Evolutionary conservation across 176 grass and related monocot genomes (phyloP).

Genomic region (Oryza officinalis): DNA sequence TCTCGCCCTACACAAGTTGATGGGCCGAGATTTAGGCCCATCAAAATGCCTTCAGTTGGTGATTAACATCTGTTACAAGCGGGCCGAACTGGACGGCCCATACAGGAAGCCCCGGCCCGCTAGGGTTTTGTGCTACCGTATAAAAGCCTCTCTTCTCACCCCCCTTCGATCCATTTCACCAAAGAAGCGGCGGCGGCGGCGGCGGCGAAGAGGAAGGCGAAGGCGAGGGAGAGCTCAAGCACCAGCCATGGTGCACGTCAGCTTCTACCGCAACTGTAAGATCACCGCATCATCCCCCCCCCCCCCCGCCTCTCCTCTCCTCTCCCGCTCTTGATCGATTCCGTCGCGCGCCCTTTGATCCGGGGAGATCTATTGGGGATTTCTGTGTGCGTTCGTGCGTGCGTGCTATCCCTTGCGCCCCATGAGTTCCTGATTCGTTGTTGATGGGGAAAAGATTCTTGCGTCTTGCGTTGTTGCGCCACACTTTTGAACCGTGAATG

Average conservation of each 20-base stretch:
- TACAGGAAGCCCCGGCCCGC: neutral
- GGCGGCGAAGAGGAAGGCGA: conserved; percentile 6
- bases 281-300: neutral
- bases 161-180: neutral
- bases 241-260: conserved; percentile 67
- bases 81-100: neutral
- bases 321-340: neutral
- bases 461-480: neutral
- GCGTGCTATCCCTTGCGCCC: neutral
- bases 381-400: neutral
- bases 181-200: conserved; percentile 45
- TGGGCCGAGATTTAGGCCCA: no score
- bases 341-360: conserved; percentile 10
- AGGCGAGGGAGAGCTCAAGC: conserved; percentile 24
- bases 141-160: neutral
- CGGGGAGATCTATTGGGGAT: neutral
- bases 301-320: neutral
- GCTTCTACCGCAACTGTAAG: conserved; percentile 74
- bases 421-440: neutral
- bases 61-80: no score
- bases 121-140: conserved; percentile 45
- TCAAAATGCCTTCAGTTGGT: no score
- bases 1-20: no score
- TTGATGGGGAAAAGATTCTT: neutral
- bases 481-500: neutral